A percentile compares a stretch with the other conserved stretches of the same genome.
Evolutionary conservation across 2,329 filamentous ascomycete species (phyloP).

Genomic region (Helminthosporium solani): DNA sequence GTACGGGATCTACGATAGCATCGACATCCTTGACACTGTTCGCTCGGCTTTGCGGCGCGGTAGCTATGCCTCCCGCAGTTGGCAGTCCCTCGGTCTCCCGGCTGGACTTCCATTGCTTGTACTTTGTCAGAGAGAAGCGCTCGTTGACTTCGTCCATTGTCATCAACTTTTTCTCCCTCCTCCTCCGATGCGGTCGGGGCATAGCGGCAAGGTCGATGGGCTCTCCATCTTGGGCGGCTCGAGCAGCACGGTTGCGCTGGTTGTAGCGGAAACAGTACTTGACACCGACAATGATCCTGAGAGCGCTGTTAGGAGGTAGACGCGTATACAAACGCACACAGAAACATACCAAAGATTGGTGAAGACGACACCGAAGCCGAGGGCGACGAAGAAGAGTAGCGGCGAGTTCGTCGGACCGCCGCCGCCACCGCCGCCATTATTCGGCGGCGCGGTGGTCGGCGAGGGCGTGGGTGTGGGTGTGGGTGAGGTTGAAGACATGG

Average conservation of each 20-base stretch:
- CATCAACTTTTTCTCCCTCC: constrained; percentile 98
- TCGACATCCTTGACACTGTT: constrained; percentile 70
- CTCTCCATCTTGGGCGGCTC: constrained; percentile 72
- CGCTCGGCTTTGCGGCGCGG: constrained; percentile 69
- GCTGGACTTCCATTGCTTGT: constrained; percentile 88
- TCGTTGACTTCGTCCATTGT: constrained; percentile 98
- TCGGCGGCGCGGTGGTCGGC: constrained; percentile 6
- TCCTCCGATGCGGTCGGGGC: constrained; percentile 78
- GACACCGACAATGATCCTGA: constrained; percentile 97
- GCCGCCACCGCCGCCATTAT: constrained; percentile 26
- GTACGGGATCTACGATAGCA: constrained; percentile 34
- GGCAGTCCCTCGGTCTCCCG: constrained; percentile 82
- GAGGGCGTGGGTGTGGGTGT: constrained; percentile 15
- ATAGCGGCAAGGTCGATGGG: constrained; percentile 85
- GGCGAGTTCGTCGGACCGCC: constrained; percentile 67
- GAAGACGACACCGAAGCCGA: constrained; percentile 97
- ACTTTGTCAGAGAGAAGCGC: constrained; percentile 92
- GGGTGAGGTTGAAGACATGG: constrained; percentile 23
- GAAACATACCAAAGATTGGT: constrained; percentile 89
- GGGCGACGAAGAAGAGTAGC: constrained; percentile 86
- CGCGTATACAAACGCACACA: neutral
- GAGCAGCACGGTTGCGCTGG: constrained; percentile 80
- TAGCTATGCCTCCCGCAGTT: constrained; percentile 74
- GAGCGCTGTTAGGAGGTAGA: constrained; percentile 20
- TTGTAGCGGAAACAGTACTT: constrained; percentile 99